These are phyloP conservation scores for Torulaspora pretoriensis DNA, from an alignment of 1,139 yeast genomes.

Conservation along the genomic window DNA sequence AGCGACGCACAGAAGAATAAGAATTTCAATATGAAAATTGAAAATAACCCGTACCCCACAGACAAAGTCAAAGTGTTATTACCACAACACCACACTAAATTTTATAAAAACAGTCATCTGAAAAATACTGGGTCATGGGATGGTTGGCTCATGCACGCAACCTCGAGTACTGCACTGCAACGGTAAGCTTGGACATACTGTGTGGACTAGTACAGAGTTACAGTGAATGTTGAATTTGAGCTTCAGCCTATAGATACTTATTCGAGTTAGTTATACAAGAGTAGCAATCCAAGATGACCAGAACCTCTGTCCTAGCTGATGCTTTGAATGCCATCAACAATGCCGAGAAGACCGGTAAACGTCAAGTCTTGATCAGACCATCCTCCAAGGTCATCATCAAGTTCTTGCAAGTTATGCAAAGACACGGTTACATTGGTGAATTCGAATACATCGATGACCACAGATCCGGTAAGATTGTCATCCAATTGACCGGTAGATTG, in stretches of 20 bases:
- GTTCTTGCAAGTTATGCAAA: constrained; percentile 96
- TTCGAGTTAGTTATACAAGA: constrained; percentile 1
- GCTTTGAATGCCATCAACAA: constrained; percentile 98
- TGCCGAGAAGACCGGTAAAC: constrained; percentile 99
- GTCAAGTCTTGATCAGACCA: constrained; percentile 98
- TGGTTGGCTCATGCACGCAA: background rate
- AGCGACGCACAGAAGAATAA: background rate
- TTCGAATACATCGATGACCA: constrained; percentile 98
- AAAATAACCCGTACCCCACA: constrained; percentile 6
- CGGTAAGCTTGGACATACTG: background rate
- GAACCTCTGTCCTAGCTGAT: constrained; percentile 98
- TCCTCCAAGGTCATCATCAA: constrained; percentile 98
- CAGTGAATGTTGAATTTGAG: background rate
- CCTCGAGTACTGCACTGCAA: background rate
- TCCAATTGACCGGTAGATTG: constrained; percentile 95
- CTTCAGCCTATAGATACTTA: background rate
- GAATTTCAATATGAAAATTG: constrained; percentile 1
- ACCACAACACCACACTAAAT: background rate
- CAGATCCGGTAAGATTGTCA: constrained; percentile 97
- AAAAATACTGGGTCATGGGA: constrained; percentile 3
- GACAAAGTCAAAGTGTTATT: background rate
- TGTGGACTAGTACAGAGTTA: background rate
- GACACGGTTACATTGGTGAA: constrained; percentile 99
- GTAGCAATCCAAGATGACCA: constrained; percentile 62
- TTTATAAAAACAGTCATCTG: constrained; percentile 10